These are phyloP conservation scores for Chalara sp. DNA, from an alignment of 2,329 filamentous ascomycete genomes.

Conservation along the genomic window DNA sequence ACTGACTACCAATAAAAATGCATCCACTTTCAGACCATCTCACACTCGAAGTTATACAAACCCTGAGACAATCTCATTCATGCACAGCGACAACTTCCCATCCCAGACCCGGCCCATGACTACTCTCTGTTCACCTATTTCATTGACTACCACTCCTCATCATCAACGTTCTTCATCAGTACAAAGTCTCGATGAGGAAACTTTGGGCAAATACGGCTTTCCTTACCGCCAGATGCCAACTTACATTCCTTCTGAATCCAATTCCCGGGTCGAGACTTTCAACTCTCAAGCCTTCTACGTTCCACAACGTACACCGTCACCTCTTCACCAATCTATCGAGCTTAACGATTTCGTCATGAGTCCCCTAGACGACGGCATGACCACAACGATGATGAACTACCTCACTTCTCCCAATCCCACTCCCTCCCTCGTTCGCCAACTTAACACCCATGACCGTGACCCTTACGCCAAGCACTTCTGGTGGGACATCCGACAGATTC, in stretches of 20 bases:
- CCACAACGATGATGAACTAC: conserved; percentile 69
- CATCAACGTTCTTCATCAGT: conserved; percentile 57
- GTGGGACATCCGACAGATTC: conserved; percentile 90
- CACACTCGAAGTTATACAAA: conserved; percentile 56
- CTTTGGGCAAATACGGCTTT: conserved; percentile 67
- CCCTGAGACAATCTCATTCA: conserved; percentile 45
- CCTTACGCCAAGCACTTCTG: conserved; percentile 78
- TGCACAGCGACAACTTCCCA: conserved; percentile 18
- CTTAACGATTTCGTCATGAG: conserved; percentile 27
- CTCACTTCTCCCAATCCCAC: conserved; percentile 75
- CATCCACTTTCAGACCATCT: conserved; percentile 34
- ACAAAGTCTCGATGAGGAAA: conserved; percentile 59
- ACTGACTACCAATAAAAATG: conserved; percentile 13
- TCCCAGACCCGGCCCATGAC: conserved; percentile 23
- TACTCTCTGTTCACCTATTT: conserved; percentile 25
- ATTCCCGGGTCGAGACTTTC: conserved; percentile 36
- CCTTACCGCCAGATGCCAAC: conserved; percentile 74
- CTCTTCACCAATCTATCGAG: conserved; percentile 27
- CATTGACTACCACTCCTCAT: conserved; percentile 23
- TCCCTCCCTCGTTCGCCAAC: conserved; percentile 71
- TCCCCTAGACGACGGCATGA: conserved; percentile 25
- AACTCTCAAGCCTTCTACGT: conserved; percentile 33
- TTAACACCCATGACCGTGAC: conserved; percentile 62
- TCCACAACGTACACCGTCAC: conserved; percentile 37
- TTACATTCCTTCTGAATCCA: conserved; percentile 32